Conservation (phyloP, 192 early-diverging fungal species). For the Entomortierella chlamydospora region DNA sequence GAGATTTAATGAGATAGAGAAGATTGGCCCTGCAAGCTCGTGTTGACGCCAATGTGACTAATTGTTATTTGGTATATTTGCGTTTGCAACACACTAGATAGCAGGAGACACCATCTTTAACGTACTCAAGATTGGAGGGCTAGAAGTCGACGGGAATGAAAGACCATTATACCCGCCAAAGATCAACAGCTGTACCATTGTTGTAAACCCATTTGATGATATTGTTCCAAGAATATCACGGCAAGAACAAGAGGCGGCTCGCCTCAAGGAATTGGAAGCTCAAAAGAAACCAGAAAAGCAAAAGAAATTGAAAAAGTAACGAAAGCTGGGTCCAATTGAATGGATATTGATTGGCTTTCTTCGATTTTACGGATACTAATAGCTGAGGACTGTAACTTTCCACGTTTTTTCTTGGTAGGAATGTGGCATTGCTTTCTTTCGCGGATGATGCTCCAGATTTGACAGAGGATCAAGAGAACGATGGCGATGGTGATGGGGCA, state of each 20-base stretch:
- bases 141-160: constrained; percentile 85
- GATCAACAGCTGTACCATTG: constrained; percentile 72
- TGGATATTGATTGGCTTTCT: background rate
- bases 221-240: constrained; percentile 78
- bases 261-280: constrained; percentile 26
- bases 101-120: constrained; percentile 94
- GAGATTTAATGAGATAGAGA: background rate
- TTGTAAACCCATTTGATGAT: constrained; percentile 93
- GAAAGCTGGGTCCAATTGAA: too few relatives aligned
- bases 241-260: constrained; percentile 41
- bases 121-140: constrained; percentile 85
- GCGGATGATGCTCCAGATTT: constrained; percentile 77
- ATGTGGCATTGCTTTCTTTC: constrained; percentile 88
- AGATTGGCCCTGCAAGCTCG: too few relatives aligned
- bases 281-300: constrained; percentile 60
- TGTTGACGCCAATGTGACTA: background rate
- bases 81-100: too few relatives aligned
- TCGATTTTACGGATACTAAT: too few relatives aligned
- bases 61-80: too few relatives aligned
- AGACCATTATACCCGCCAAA: constrained; percentile 80
- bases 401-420: too few relatives aligned
- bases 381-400: too few relatives aligned
- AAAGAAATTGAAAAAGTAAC: constrained; percentile 76
- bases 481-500: constrained; percentile 31
- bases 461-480: constrained; percentile 57